A percentile compares a stretch with the other conserved stretches of the same genome.
Evolutionary conservation across 2,329 filamentous ascomycete genomes (phyloP).

Genomic region (Calonectria multiphialidica): DNA sequence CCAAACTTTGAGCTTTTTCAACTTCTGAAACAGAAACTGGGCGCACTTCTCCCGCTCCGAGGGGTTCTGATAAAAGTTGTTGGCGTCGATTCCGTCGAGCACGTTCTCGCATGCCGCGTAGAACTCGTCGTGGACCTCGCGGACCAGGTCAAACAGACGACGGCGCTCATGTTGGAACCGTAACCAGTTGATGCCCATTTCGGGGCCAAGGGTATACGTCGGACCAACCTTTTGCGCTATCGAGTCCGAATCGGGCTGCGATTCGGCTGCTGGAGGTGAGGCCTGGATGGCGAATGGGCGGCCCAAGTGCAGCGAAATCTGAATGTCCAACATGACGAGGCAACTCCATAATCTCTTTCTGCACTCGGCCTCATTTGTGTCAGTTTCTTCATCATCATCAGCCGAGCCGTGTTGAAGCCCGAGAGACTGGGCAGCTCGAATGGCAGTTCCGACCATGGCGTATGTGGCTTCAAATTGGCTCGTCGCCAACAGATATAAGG

Average conservation of each 20-base stretch:
- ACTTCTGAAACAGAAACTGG: slow-evolving; percentile 41
- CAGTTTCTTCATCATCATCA: not conserved
- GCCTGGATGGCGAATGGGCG: slow-evolving; percentile 31
- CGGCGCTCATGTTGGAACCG: slow-evolving; percentile 35
- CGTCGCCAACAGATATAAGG: slow-evolving; percentile 53
- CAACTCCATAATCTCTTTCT: slow-evolving; percentile 34
- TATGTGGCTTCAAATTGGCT: slow-evolving; percentile 35
- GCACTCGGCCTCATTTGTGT: not conserved
- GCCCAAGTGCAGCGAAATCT: slow-evolving; percentile 34
- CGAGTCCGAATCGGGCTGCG: slow-evolving; percentile 22
- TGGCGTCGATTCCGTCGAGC: slow-evolving; percentile 26
- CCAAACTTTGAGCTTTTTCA: slow-evolving; percentile 46
- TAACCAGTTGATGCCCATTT: slow-evolving; percentile 36
- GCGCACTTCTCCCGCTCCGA: slow-evolving; percentile 43
- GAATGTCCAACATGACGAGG: slow-evolving; percentile 32
- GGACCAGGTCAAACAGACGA: slow-evolving; percentile 28
- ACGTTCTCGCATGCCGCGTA: slow-evolving; percentile 27
- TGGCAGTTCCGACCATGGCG: slow-evolving; percentile 29
- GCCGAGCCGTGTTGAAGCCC: slow-evolving; percentile 28
- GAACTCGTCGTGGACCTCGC: slow-evolving; percentile 34
- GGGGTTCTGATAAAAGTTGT: slow-evolving; percentile 41
- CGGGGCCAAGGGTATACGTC: slow-evolving; percentile 26
- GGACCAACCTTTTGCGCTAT: slow-evolving; percentile 29
- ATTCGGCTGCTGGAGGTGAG: not conserved
- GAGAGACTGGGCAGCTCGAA: slow-evolving; percentile 33